A percentile compares a stretch with the other conserved stretches of the same genome.
phyloP scores from a whole-genome alignment of 1,139 yeast species.

The Eremothecium coryli region DNA sequence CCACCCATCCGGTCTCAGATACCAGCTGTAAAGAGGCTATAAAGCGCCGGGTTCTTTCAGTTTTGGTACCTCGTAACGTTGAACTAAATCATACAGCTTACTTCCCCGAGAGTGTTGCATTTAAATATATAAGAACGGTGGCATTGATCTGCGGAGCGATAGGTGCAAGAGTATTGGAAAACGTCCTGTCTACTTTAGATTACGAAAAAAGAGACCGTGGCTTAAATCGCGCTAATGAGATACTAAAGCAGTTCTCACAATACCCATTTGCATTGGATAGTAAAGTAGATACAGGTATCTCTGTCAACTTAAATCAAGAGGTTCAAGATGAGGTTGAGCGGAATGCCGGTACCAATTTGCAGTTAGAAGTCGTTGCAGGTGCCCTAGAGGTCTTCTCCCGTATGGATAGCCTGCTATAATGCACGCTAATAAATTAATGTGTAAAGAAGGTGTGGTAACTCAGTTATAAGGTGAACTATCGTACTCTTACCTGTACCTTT shows the following conservation, averaged over 20 bases:
- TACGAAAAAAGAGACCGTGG: slow-evolving; percentile 92
- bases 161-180: slow-evolving; percentile 94
- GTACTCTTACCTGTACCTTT: neutral
- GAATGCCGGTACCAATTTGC: slow-evolving; percentile 52
- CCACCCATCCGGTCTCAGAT: slow-evolving; percentile 95
- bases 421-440: neutral
- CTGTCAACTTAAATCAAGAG: slow-evolving; percentile 65
- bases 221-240: slow-evolving; percentile 84
- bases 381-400: slow-evolving; percentile 47
- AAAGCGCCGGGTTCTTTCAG: slow-evolving; percentile 58
- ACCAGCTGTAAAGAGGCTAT: slow-evolving; percentile 71
- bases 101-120: slow-evolving; percentile 63
- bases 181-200: slow-evolving; percentile 66
- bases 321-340: slow-evolving; percentile 56
- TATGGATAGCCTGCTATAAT: slow-evolving; percentile 38
- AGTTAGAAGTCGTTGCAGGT: slow-evolving; percentile 85
- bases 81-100: slow-evolving; percentile 41
- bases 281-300: slow-evolving; percentile 58
- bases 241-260: slow-evolving; percentile 71
- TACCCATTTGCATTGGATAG: slow-evolving; percentile 63
- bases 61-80: slow-evolving; percentile 62
- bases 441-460: neutral
- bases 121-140: slow-evolving; percentile 66
- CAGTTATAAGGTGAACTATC: neutral
- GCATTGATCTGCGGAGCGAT: slow-evolving; percentile 82